Percentiles rank a stretch among this genome's conserved stretches.
These are phyloP conservation scores for Lineolata rhizophorae DNA, from an alignment of 495 filamentous ascomycete genomes.

Conservation along the genomic window DNA sequence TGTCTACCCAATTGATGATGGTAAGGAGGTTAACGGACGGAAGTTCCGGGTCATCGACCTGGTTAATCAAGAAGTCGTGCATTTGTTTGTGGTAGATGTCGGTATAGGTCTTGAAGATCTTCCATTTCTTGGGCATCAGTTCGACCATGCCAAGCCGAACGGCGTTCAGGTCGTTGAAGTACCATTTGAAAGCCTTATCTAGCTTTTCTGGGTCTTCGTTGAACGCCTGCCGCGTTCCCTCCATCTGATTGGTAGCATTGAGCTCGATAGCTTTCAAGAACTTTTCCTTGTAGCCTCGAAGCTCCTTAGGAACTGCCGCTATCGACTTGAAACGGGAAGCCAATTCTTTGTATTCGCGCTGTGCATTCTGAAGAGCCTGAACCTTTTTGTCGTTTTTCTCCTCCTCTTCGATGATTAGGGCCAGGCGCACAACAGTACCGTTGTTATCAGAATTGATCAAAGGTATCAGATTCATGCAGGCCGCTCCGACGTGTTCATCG, in stretches of 20 bases:
- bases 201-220: slow-evolving; percentile 60
- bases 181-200: slow-evolving; percentile 78
- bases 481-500: slow-evolving; percentile 75
- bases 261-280: slow-evolving; percentile 63
- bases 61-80: slow-evolving; percentile 70
- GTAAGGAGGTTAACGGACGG: slow-evolving; percentile 59
- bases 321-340: slow-evolving; percentile 86
- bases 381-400: slow-evolving; percentile 89
- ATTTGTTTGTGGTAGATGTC: slow-evolving; percentile 81
- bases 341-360: slow-evolving; percentile 86
- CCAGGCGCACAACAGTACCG: slow-evolving; percentile 74
- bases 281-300: slow-evolving; percentile 94
- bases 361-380: slow-evolving; percentile 73
- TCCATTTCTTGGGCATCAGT: slow-evolving; percentile 94
- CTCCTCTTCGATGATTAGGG: slow-evolving; percentile 81
- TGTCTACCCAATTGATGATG: slow-evolving; percentile 86
- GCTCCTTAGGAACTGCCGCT: slow-evolving; percentile 67
- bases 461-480: slow-evolving; percentile 76
- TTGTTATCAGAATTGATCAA: slow-evolving; percentile 65
- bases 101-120: slow-evolving; percentile 74
- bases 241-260: slow-evolving; percentile 50
- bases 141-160: slow-evolving; percentile 75
- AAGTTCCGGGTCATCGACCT: slow-evolving; percentile 62
- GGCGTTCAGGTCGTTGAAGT: slow-evolving; percentile 87
- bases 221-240: slow-evolving; percentile 52